phyloP scores from a whole-genome alignment of 2,329 filamentous ascomycete species.

The Hymenoscyphus scutula region DNA sequence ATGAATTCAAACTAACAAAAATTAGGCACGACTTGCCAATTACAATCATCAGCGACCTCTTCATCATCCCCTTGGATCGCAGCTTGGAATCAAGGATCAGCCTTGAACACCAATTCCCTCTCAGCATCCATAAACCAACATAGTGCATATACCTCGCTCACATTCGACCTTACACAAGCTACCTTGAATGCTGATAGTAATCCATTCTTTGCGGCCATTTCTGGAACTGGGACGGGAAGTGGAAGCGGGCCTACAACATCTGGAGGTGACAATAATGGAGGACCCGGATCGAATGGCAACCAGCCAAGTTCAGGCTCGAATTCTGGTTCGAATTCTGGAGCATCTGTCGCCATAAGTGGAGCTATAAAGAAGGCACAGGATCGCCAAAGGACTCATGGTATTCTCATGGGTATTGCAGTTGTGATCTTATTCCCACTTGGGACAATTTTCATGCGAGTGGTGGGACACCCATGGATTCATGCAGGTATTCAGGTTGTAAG shows the following conservation, averaged over 20 bases:
- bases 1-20: neutral
- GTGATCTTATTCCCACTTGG: slow-evolving; percentile 59
- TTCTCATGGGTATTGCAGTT: slow-evolving; percentile 60
- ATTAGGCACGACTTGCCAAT: slow-evolving; percentile 29
- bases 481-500: slow-evolving; percentile 53
- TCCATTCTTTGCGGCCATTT: slow-evolving; percentile 24
- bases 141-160: slow-evolving; percentile 17
- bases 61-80: slow-evolving; percentile 30
- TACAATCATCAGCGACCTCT: slow-evolving; percentile 19
- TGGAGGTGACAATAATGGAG: neutral
- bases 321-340: neutral
- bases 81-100: slow-evolving; percentile 30
- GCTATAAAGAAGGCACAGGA: neutral
- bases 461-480: slow-evolving; percentile 52
- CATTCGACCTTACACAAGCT: slow-evolving; percentile 30
- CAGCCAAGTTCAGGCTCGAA: slow-evolving; percentile 3
- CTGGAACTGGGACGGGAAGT: slow-evolving; percentile 3
- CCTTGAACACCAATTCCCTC: slow-evolving; percentile 23
- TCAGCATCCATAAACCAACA: slow-evolving; percentile 27
- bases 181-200: slow-evolving; percentile 25
- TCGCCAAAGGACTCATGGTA: slow-evolving; percentile 47
- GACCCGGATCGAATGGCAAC: neutral
- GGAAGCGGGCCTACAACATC: slow-evolving; percentile 4
- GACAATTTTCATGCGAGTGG: slow-evolving; percentile 57
- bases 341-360: neutral